Conservation (phyloP, 2,329 filamentous ascomycete species). For the Coleophoma eucalyptorum region DNA sequence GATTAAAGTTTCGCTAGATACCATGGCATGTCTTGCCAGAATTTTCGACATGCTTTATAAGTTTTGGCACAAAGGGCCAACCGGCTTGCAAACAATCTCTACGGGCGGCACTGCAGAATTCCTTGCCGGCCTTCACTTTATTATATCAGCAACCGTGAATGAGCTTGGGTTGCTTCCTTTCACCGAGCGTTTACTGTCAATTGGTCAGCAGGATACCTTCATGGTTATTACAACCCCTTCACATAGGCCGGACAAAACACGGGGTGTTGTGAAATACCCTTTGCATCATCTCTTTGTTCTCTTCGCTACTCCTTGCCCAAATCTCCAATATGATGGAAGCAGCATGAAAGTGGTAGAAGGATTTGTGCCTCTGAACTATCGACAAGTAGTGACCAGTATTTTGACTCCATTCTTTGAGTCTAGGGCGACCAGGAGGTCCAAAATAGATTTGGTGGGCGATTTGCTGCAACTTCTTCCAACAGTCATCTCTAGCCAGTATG, state of each 20-base stretch:
- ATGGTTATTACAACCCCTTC: conserved; percentile 62
- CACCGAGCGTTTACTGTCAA: conserved; percentile 54
- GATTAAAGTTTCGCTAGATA: conserved; percentile 82
- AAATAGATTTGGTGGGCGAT: conserved; percentile 31
- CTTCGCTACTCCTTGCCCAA: conserved; percentile 31
- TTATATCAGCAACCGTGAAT: conserved; percentile 43
- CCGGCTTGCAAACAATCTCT: conserved; percentile 22
- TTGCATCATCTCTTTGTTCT: conserved; percentile 64
- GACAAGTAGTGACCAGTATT: conserved; percentile 37
- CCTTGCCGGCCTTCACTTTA: conserved; percentile 48
- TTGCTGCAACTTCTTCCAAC: conserved; percentile 18
- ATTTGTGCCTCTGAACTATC: conserved; percentile 7
- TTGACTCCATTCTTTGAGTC: conserved; percentile 55
- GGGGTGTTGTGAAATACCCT: conserved; percentile 50
- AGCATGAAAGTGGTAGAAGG: background rate
- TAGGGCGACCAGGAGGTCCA: conserved; percentile 28
- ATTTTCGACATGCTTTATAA: conserved; percentile 66
- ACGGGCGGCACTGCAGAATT: conserved; percentile 49
- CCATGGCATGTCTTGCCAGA: conserved; percentile 72
- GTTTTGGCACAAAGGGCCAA: conserved; percentile 59
- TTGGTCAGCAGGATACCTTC: conserved; percentile 51
- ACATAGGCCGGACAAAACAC: conserved; percentile 47
- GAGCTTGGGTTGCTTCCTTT: conserved; percentile 57
- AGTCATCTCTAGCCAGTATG: conserved; percentile 21
- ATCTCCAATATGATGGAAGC: conserved; percentile 16